phyloP scores from a whole-genome alignment of 768 basidiomycete genomes.

The Atractiella rhizophila region DNA sequence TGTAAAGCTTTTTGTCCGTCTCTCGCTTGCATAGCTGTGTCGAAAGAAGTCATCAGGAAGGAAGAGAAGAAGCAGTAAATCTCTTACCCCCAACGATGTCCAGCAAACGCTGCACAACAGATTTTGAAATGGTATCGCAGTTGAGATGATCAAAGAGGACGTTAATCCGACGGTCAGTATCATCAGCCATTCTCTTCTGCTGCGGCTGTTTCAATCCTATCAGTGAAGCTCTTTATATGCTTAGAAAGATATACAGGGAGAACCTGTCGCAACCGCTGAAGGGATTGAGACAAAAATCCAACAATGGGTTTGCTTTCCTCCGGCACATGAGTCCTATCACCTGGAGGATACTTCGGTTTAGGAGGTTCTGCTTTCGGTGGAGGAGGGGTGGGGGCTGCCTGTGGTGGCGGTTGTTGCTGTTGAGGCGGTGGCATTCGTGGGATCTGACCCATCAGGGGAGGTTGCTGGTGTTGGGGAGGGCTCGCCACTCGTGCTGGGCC shows the following conservation, averaged over 20 bases:
- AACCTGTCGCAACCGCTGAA: conserved; percentile 43
- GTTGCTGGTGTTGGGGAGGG: too few relatives aligned
- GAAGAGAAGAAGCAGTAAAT: background rate
- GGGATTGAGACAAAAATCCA: conserved; percentile 36
- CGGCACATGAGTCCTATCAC: conserved; percentile 80
- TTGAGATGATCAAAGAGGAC: conserved; percentile 77
- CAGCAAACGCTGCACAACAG: conserved; percentile 44
- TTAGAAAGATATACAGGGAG: conserved; percentile 29
- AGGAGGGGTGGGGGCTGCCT: conserved; percentile 23
- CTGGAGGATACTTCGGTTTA: conserved; percentile 41
- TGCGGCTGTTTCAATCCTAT: conserved; percentile 32
- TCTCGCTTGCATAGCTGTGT: conserved; percentile 50
- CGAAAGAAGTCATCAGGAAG: background rate
- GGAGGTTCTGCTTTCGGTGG: conserved; percentile 19
- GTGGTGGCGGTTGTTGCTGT: conserved; percentile 18
- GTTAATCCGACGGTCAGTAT: conserved; percentile 62
- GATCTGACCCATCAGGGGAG: background rate
- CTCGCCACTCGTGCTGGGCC: too few relatives aligned
- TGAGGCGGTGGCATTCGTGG: conserved; percentile 8
- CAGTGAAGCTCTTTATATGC: background rate
- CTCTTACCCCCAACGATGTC: conserved; percentile 44
- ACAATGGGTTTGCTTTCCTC: conserved; percentile 39
- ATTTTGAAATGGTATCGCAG: conserved; percentile 49
- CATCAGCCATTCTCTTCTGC: conserved; percentile 61
- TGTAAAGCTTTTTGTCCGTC: conserved; percentile 54